These are phyloP conservation scores for Pneumocystis oryctolagi DNA, from an alignment of 1,139 yeast genomes.

Conservation along the genomic window DNA sequence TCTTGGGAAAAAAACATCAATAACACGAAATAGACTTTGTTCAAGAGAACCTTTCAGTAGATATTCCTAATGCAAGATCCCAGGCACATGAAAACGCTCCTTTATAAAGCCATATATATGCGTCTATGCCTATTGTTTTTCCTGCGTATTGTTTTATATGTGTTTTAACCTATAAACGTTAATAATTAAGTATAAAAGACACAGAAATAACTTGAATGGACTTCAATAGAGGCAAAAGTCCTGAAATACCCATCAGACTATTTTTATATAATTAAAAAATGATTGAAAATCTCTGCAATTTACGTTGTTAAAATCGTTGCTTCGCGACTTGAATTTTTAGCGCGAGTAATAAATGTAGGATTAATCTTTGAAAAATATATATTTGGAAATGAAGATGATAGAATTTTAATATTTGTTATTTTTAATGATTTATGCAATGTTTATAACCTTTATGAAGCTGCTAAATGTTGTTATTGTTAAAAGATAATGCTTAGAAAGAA, in stretches of 20 bases:
- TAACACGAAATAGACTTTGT: conserved; percentile 31
- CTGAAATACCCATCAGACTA: conserved; percentile 10
- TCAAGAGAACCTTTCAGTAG: conserved; percentile 31
- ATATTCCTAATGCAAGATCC: conserved; percentile 58
- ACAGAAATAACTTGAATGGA: conserved; percentile 14
- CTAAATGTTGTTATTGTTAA: not conserved
- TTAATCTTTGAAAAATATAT: too few relatives aligned
- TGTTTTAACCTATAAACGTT: conserved; percentile 44
- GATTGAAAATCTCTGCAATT: not conserved
- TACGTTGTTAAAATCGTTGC: not conserved
- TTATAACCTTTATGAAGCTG: too few relatives aligned
- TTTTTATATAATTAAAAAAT: not conserved
- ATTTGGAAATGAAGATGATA: too few relatives aligned
- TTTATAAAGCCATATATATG: conserved; percentile 92
- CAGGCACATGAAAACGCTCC: conserved; percentile 72
- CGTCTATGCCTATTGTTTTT: conserved; percentile 74
- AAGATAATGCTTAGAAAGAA: too few relatives aligned
- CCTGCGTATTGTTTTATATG: conserved; percentile 53
- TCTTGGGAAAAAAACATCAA: conserved; percentile 24
- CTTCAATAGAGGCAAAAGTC: conserved; percentile 16
- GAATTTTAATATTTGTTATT: too few relatives aligned
- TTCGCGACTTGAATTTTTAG: not conserved
- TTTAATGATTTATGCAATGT: too few relatives aligned
- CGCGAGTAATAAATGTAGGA: too few relatives aligned
- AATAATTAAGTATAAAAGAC: conserved; percentile 5